A percentile compares a stretch with the other conserved stretches of the same genome.
These are phyloP conservation scores for Pythium diclinum DNA, from an alignment of 352 stramenopile genomes.

Conservation along the genomic window DNA sequence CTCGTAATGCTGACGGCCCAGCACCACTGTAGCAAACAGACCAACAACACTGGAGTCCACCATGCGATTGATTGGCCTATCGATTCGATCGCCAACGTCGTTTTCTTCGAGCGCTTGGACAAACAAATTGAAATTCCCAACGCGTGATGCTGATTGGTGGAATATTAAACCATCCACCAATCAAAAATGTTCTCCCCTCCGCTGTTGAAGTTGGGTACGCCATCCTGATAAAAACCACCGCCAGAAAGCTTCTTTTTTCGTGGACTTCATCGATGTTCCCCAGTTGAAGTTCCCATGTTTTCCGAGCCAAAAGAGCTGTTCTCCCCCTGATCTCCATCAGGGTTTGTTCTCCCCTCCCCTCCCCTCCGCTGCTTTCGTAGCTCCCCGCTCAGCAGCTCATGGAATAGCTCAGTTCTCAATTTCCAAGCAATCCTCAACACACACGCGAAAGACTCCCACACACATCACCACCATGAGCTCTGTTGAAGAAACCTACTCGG, in stretches of 20 bases:
- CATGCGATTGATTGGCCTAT: background rate
- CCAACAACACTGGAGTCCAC: no score
- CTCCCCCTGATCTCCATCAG: background rate
- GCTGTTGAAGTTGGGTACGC: slow-evolving; percentile 22
- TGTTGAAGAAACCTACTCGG: slow-evolving; percentile 20
- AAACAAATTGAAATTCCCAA: background rate
- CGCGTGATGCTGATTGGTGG: slow-evolving; percentile 11
- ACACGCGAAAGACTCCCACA: no score
- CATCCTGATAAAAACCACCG: slow-evolving; percentile 15
- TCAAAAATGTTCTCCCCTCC: slow-evolving; percentile 8
- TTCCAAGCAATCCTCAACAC: background rate
- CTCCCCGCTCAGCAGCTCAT: background rate
- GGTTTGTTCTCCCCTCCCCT: background rate
- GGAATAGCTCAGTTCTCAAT: background rate
- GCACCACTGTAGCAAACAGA: background rate
- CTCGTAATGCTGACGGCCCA: background rate
- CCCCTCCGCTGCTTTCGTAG: background rate
- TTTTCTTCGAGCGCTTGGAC: background rate
- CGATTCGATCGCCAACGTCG: background rate
- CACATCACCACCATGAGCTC: slow-evolving; percentile 15
- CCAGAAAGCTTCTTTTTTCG: slow-evolving; percentile 1
- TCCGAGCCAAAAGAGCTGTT: slow-evolving; percentile 10
- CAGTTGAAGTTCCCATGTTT: slow-evolving; percentile 8
- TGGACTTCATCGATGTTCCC: slow-evolving; percentile 16
- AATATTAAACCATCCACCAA: slow-evolving; percentile 22